Evolutionary conservation across 257 asterid species (phyloP).

Genomic region (Nicotiana otophora): DNA sequence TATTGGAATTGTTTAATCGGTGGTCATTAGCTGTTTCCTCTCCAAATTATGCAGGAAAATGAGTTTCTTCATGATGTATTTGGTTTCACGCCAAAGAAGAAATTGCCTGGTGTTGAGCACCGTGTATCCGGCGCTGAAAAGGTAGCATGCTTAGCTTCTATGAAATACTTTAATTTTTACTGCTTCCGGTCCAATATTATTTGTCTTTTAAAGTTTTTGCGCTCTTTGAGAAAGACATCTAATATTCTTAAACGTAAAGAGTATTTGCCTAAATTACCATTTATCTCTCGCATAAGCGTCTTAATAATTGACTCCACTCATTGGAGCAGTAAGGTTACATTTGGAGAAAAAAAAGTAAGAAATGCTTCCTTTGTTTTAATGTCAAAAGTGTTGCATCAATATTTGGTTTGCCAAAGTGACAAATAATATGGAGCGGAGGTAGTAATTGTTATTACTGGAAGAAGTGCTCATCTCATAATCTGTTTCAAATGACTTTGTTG

Average conservation of each 20-base stretch:
- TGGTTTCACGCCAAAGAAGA: constrained; percentile 66
- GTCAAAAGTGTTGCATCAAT: too few species aligned
- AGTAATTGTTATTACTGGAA: not conserved
- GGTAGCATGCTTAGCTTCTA: constrained; percentile 31
- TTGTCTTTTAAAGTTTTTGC: not conserved
- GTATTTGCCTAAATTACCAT: too few species aligned
- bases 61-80: constrained; percentile 86
- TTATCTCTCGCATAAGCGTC: too few species aligned
- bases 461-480: not conserved
- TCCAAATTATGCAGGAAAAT: constrained; percentile 51
- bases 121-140: constrained; percentile 58
- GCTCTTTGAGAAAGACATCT: too few species aligned
- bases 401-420: too few species aligned
- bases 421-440: too few species aligned
- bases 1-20: not conserved
- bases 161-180: not conserved
- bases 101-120: constrained; percentile 35
- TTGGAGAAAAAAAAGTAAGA: too few species aligned
- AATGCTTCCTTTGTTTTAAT: too few species aligned
- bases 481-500: not conserved
- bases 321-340: too few species aligned
- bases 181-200: too few species aligned
- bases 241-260: too few species aligned
- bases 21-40: not conserved
- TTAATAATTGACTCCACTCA: too few species aligned